Base-by-base conservation (phyloP, 2,329 filamentous ascomycete species). In the Ophiostoma angusticollis region DNA sequence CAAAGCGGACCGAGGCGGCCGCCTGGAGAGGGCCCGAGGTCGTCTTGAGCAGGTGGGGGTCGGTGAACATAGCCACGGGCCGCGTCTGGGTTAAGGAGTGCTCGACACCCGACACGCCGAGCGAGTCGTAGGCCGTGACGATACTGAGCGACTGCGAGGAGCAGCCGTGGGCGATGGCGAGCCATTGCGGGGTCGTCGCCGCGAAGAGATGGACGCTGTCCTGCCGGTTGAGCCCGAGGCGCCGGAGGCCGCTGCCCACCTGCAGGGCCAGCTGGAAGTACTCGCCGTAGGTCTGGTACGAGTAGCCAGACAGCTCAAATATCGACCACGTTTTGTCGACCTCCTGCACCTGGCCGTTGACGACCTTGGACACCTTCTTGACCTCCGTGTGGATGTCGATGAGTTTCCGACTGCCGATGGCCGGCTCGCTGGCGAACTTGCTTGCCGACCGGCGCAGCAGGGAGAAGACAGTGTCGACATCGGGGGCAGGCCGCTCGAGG, bases 101-200 rank as follows among this genome's bases (percentile, higher is more conserved):
- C 63, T 80, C 77, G 46, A 95, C 72, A 33, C 86, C 87, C 45
- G 79, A 76, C 52, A 84, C 74, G 39, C 87, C 87, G 31, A 95
- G 78, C 22, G 86, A 93, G 59, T 95, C 87, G 61, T 95, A 95
- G 36, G 87, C 86, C 32, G 89, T 96, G 36, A 95, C 89, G 49
- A 95, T 87, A 43, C 84, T 77, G 57, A 95, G 76, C 31, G 84
- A 87, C 61, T 96, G 89, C 13, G 86, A 87, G 16, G 78, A 64
- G 74, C 80, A 66, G 31, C 62, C 72, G 57, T 93, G 84, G 33
- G 87, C 82, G 52, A 83, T 75, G 39, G 79, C 75, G 47, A 95
- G 70, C 89, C 89, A 96, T 62, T 84, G 74, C 37, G 77, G 71
- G 58, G 82, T 85, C 44, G 84, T 93, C n/a, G 80, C 74, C 34